Conservation (phyloP, 257 asterid genomes). For the Euphrasia confusa region DNA sequence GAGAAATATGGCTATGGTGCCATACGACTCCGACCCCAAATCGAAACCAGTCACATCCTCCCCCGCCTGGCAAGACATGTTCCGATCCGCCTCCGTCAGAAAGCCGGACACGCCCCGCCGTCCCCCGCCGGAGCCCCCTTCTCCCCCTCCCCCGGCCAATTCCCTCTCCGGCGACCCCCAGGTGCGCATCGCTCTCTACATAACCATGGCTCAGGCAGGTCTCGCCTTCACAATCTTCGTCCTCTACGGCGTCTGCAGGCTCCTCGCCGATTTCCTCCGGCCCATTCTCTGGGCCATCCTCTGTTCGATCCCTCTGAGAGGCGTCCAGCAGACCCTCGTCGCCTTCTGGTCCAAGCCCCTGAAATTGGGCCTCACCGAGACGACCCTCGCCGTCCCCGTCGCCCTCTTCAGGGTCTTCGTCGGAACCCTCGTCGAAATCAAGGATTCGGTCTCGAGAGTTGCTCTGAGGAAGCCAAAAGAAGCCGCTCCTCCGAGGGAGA, state of each 20-base stretch:
- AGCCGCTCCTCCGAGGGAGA: conserved; percentile 32
- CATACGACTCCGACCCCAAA: conserved; percentile 53
- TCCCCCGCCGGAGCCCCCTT: conserved; percentile 30
- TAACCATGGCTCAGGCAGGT: conserved; percentile 97
- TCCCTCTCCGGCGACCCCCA: conserved; percentile 67
- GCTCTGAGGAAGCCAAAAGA: conserved; percentile 46
- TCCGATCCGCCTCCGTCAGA: conserved; percentile 83
- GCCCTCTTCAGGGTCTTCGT: conserved; percentile 65
- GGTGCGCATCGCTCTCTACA: conserved; percentile 92
- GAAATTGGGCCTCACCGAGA: conserved; percentile 82
- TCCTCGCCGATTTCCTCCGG: conserved; percentile 72
- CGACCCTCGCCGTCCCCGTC: conserved; percentile 75
- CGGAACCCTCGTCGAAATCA: conserved; percentile 79
- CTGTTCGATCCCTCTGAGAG: conserved; percentile 85
- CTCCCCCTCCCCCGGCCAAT: conserved; percentile 24
- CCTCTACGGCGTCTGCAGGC: conserved; percentile 68
- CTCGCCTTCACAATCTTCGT: conserved; percentile 58
- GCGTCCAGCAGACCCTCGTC: conserved; percentile 80
- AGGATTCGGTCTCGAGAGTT: conserved; percentile 38
- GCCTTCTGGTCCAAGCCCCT: conserved; percentile 89
- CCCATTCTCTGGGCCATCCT: conserved; percentile 94
- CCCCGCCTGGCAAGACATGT: conserved; percentile 94
- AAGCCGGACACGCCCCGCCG: conserved; percentile 50
- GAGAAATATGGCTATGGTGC: conserved; percentile 42
- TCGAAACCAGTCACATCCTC: conserved; percentile 39